Base-by-base conservation (phyloP, 192 early-diverging fungal species). In the Podila verticillata region DNA sequence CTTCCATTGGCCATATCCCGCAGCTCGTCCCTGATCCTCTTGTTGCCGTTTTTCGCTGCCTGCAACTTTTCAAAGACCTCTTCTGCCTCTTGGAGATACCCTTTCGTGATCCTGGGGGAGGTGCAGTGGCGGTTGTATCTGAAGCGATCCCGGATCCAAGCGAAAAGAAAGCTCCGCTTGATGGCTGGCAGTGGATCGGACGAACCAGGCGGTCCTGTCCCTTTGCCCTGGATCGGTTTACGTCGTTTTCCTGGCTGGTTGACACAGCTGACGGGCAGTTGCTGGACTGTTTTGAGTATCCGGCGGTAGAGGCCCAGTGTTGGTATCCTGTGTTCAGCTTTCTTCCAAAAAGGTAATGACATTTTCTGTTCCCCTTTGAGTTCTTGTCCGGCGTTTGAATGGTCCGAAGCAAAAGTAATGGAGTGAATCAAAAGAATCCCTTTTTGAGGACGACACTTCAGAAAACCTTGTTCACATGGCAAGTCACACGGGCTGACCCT, bases 331-430 rank as follows among this genome's bases (percentile, higher is more conserved):
- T 84, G 82, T 20, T 57, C 74, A 13, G 72, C 64, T 29, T 67
- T 57, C 48, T 79, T 80, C 82, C 82, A 84, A 67, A 84, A 84
- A 47, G 75, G 82, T 26, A 67, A 2, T 2, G 49, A 12, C 66
- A 68, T 68, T 48, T n/a, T 28, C 31, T 19, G 8, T 10, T 35
- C 6, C n/a, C 60, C 7, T 32, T 39, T 44, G 39, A 44, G 39
- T 7, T 44, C 15, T 44, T 44, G 39, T 44, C 39, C 15, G n/a
- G n/a, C 3, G 39, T 44, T 13, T 44, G 13, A 44, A 44, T 44
- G 39, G 13, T 44, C 39, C 39, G 1, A 1, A 44, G 17, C 12
- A 15, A 44, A 44, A 15, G 39, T 44, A 44, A 44, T 44, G 39
- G 13, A 39, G 39, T 4, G 39, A 44, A 44, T 44, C 13, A 15